Conservation (phyloP, 345 rosid species). For the Erucastrum elatum region DNA sequence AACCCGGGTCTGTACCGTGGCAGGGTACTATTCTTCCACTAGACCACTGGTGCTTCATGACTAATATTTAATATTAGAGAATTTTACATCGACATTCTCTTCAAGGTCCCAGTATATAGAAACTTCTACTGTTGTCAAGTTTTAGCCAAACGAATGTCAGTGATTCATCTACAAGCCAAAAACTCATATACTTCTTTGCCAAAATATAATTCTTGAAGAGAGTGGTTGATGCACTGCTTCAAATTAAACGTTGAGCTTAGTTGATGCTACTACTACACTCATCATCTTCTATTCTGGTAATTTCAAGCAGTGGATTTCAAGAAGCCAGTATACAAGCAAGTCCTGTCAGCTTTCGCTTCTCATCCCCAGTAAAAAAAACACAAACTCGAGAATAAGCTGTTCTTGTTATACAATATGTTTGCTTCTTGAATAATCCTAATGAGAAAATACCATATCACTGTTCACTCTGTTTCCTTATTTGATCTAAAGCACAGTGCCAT, state of each 20-base stretch:
- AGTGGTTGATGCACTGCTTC: background rate
- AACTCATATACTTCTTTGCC: background rate
- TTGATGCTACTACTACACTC: background rate
- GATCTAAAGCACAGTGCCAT: background rate
- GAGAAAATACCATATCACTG: background rate
- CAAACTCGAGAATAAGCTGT: constrained; percentile 13
- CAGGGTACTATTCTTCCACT: constrained; percentile 68
- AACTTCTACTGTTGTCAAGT: background rate
- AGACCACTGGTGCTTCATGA: constrained; percentile 45
- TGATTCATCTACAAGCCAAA: background rate
- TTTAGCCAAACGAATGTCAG: too few species aligned
- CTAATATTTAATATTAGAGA: too few species aligned
- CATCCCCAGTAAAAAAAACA: constrained; percentile 47
- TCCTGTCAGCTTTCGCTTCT: constrained; percentile 57
- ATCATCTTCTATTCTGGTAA: background rate
- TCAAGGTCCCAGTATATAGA: background rate
- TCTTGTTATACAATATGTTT: constrained; percentile 6
- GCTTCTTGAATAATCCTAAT: background rate
- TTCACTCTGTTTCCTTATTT: background rate
- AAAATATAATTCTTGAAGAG: background rate
- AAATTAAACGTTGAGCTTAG: background rate
- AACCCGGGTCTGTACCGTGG: constrained; percentile 84
- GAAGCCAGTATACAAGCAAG: constrained; percentile 84
- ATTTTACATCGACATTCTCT: background rate
- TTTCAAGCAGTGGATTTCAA: constrained; percentile 89